Evolutionary conservation across 2,329 filamentous ascomycete species (phyloP).

Genomic region (Xylariales sp.): DNA sequence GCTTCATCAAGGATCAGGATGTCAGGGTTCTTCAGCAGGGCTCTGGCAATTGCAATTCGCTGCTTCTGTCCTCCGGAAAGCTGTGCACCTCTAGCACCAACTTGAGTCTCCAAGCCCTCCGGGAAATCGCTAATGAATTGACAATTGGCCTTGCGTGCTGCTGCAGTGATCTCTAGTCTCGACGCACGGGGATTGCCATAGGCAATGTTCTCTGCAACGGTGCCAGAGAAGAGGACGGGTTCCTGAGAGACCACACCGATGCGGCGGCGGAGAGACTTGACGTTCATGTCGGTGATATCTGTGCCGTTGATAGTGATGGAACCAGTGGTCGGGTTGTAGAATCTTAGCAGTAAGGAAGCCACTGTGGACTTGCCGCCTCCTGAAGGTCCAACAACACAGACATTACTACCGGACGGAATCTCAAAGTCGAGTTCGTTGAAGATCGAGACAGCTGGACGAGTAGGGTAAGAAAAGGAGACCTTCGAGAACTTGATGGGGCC

Average conservation of each 20-base stretch:
- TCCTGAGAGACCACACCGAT: slow-evolving; percentile 96
- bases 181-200: slow-evolving; percentile 82
- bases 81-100: slow-evolving; percentile 87
- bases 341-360: slow-evolving; percentile 82
- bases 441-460: slow-evolving; percentile 83
- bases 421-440: slow-evolving; percentile 86
- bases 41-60: slow-evolving; percentile 92
- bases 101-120: slow-evolving; percentile 89
- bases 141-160: slow-evolving; percentile 90
- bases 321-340: slow-evolving; percentile 79
- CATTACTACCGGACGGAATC: slow-evolving; percentile 88
- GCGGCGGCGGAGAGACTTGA: slow-evolving; percentile 84
- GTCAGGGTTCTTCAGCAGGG: slow-evolving; percentile 91
- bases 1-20: slow-evolving; percentile 96
- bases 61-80: slow-evolving; percentile 96
- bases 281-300: slow-evolving; percentile 82
- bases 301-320: slow-evolving; percentile 77
- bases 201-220: slow-evolving; percentile 82
- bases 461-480: slow-evolving; percentile 88
- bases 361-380: slow-evolving; percentile 97
- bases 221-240: slow-evolving; percentile 84
- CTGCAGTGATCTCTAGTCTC: slow-evolving; percentile 74
- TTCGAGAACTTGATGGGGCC: slow-evolving; percentile 85
- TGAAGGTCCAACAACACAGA: slow-evolving; percentile 93
- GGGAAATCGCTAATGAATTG: slow-evolving; percentile 96